Evolutionary conservation across 179 eudicot genomes (phyloP).

Genomic region (Beta lomatogona): DNA sequence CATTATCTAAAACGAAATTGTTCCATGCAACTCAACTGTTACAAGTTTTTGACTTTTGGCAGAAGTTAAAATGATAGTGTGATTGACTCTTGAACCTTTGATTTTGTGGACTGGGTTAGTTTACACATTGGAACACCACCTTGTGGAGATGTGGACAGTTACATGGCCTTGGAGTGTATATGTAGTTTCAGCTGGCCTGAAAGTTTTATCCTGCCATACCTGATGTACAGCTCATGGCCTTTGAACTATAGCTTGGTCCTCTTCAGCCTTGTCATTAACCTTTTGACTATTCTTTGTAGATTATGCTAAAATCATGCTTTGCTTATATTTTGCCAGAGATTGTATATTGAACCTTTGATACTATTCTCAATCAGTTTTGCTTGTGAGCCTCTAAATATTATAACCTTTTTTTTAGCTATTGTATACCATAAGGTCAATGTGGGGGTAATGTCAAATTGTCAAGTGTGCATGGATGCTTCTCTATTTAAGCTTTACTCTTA

Average conservation of each 20-base stretch:
- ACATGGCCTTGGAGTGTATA: not conserved
- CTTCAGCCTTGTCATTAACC: not conserved
- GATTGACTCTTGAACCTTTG: not conserved
- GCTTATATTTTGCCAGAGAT: not conserved
- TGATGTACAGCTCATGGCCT: not conserved
- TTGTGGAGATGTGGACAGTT: not conserved
- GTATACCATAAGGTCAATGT: not conserved
- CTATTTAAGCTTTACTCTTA: not conserved
- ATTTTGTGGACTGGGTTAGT: not conserved
- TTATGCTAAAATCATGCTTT: not conserved
- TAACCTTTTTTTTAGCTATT: too few relatives aligned
- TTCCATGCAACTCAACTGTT: too few relatives aligned
- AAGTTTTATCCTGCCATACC: not conserved
- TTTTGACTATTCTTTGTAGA: not conserved
- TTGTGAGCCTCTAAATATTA: too few relatives aligned
- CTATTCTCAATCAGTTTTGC: too few relatives aligned
- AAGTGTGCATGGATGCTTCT: not conserved
- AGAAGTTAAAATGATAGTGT: too few relatives aligned
- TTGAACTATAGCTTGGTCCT: not conserved
- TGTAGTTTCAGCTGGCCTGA: not conserved
- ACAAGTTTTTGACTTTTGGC: too few relatives aligned
- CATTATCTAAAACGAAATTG: too few relatives aligned
- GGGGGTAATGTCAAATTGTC: not conserved
- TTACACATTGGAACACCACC: not conserved
- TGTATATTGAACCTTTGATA: not conserved